phyloP scores from a whole-genome alignment of 306 rosid genomes.

The Gastrolobium bilobum region DNA sequence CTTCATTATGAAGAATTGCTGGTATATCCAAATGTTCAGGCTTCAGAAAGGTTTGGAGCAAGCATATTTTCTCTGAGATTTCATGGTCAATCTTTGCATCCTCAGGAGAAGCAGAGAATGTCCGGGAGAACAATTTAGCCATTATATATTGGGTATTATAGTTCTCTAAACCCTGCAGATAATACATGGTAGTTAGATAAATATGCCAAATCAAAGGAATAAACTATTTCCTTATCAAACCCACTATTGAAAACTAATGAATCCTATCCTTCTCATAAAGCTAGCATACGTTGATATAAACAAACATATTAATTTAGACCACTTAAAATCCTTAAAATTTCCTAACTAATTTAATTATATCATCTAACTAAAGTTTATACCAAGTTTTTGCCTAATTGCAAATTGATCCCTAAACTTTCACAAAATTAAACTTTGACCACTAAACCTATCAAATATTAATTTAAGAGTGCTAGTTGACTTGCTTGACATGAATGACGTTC shows the following conservation, averaged over 20 bases:
- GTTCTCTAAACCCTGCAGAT: conserved; percentile 75
- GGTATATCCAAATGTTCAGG: conserved; percentile 83
- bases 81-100: conserved; percentile 64
- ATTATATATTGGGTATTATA: too few relatives aligned
- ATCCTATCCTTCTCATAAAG: conserved; percentile 1
- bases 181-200: background rate
- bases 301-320: conserved; percentile 32
- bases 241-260: background rate
- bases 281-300: background rate
- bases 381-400: too few relatives aligned
- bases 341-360: too few relatives aligned
- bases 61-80: conserved; percentile 59
- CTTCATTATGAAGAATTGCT: conserved; percentile 59
- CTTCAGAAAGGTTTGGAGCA: conserved; percentile 72
- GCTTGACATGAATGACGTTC: too few relatives aligned
- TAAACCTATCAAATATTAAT: too few relatives aligned
- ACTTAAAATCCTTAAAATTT: too few relatives aligned
- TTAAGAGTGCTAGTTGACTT: too few relatives aligned
- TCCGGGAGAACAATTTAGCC: conserved; percentile 76
- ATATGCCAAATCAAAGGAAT: conserved; percentile 17
- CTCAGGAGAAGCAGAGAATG: conserved; percentile 62
- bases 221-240: conserved; percentile 3
- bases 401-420: too few relatives aligned
- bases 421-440: too few relatives aligned
- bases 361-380: too few relatives aligned